A percentile compares a stretch with the other conserved stretches of the same genome.
Conservation (phyloP, 2,329 filamentous ascomycete genomes). For the Neurospora sp. region DNA sequence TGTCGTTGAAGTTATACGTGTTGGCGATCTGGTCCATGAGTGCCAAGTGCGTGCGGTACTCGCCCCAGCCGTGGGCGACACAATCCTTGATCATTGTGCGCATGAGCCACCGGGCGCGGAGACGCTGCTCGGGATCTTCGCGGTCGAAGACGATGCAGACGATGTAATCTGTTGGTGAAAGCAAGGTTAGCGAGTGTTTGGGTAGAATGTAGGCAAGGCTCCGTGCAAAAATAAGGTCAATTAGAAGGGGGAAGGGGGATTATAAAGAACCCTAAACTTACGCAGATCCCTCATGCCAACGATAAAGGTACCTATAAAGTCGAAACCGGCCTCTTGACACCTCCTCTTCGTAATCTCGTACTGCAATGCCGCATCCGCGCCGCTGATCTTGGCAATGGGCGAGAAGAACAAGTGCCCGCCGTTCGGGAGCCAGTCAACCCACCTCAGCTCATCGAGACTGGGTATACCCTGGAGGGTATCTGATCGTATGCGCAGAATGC, state of each 20-base stretch:
- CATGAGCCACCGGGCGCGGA: slow-evolving; percentile 22
- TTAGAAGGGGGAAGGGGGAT: neutral
- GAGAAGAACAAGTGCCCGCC: slow-evolving; percentile 42
- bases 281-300: slow-evolving; percentile 27
- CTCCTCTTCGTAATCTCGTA: slow-evolving; percentile 25
- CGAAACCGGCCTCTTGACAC: slow-evolving; percentile 27
- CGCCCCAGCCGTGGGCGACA: slow-evolving; percentile 31
- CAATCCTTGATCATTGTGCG: slow-evolving; percentile 30
- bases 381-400: slow-evolving; percentile 36
- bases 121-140: slow-evolving; percentile 27
- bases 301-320: slow-evolving; percentile 30
- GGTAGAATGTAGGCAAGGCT: neutral
- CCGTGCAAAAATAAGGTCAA: neutral
- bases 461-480: slow-evolving; percentile 26
- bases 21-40: slow-evolving; percentile 37
- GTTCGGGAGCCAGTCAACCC: slow-evolving; percentile 41
- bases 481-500: slow-evolving; percentile 27
- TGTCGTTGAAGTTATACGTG: slow-evolving; percentile 34
- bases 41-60: slow-evolving; percentile 36
- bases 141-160: slow-evolving; percentile 43
- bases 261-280: slow-evolving; percentile 16
- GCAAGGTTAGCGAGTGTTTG: neutral
- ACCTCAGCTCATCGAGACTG: slow-evolving; percentile 28
- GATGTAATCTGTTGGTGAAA: slow-evolving; percentile 31
- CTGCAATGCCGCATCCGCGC: slow-evolving; percentile 28